Evolutionary conservation across 345 rosid species (phyloP).

Genomic region (Corymbia maculata): DNA sequence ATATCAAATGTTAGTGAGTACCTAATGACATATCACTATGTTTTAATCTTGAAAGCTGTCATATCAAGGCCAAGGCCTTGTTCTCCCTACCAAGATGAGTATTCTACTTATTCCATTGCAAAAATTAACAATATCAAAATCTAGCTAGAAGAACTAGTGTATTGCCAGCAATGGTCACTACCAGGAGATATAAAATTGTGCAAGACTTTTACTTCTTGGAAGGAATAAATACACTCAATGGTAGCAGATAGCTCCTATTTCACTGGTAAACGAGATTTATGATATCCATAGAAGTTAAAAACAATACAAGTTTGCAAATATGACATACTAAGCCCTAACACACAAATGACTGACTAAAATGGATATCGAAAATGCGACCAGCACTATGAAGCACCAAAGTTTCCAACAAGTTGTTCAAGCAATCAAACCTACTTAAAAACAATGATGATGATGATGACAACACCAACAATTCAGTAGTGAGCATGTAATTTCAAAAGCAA

Average conservation of each 20-base stretch:
- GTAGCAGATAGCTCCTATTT: too few relatives aligned
- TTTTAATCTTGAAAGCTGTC: background rate
- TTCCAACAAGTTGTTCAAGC: background rate
- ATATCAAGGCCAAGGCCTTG: background rate
- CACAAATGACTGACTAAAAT: too few relatives aligned
- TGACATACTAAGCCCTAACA: too few relatives aligned
- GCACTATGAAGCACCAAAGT: background rate
- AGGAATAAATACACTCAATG: background rate
- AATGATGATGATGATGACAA: accelerated
- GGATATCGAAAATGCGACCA: background rate
- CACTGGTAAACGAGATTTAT: too few relatives aligned
- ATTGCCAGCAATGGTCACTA: background rate
- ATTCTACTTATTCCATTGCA: background rate
- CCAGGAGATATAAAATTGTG: background rate
- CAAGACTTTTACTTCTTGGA: background rate
- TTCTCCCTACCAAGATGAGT: background rate
- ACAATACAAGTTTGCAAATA: background rate
- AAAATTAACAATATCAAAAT: too few relatives aligned
- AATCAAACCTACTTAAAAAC: background rate
- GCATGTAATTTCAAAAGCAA: background rate
- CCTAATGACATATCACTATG: background rate
- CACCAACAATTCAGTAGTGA: accelerated
- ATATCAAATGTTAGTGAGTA: too few relatives aligned
- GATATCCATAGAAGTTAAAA: background rate
- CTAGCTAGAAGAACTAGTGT: background rate